Evolutionary conservation across 2,329 filamentous ascomycete species (phyloP).

Genomic region (Calonectria crousiana): DNA sequence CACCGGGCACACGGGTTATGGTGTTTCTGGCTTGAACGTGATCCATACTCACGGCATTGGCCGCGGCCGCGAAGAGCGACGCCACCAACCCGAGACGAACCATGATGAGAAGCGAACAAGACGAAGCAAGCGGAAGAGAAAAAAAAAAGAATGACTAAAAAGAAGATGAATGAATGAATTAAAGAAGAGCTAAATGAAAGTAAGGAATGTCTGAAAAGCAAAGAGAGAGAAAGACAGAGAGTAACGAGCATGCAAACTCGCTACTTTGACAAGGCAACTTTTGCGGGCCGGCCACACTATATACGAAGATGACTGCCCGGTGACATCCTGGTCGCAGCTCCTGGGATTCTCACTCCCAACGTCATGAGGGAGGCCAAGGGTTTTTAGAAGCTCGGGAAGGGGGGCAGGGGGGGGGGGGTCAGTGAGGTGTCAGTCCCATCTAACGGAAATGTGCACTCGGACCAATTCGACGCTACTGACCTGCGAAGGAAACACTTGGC

Average conservation of each 20-base stretch:
- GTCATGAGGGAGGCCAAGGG: background rate
- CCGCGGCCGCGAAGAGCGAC: slow-evolving; percentile 51
- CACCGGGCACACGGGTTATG: slow-evolving; percentile 54
- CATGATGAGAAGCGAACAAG: slow-evolving; percentile 43
- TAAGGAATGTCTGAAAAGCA: background rate
- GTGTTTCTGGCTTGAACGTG: slow-evolving; percentile 36
- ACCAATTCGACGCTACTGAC: background rate
- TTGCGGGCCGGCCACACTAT: slow-evolving; percentile 11
- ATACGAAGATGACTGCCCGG: slow-evolving; percentile 2
- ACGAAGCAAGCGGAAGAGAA: background rate
- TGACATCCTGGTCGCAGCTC: slow-evolving; percentile 4
- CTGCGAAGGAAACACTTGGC: background rate
- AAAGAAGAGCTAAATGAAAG: background rate
- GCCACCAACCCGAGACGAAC: slow-evolving; percentile 50
- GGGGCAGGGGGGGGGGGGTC: background rate
- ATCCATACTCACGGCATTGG: slow-evolving; percentile 44
- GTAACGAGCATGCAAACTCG: slow-evolving; percentile 9
- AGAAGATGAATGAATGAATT: background rate
- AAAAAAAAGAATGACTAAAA: background rate
- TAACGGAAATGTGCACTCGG: slow-evolving; percentile 2
- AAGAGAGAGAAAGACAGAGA: background rate
- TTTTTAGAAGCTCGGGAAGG: background rate
- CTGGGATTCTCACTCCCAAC: background rate
- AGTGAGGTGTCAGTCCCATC: background rate
- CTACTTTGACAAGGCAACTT: background rate